These are phyloP conservation scores for Paramecium pentaurelia DNA, from an alignment of 73 alveolate species.

Conservation along the genomic window DNA sequence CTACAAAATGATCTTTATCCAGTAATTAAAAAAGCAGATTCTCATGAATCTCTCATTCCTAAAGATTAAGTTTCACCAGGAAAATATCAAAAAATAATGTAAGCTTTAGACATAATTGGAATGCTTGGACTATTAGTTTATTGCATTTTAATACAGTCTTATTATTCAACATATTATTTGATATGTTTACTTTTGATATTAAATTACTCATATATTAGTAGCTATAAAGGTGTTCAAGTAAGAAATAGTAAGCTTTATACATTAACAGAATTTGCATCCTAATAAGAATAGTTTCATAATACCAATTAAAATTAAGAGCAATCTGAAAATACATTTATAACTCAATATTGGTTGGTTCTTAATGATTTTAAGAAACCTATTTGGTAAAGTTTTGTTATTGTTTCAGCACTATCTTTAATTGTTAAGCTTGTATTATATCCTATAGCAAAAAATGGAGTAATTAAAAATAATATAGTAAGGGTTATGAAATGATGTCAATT, in stretches of 20 bases:
- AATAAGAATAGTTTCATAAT: not conserved
- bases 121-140: not conserved
- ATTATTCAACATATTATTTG: not conserved
- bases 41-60: not conserved
- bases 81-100: not conserved
- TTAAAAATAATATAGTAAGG: not conserved
- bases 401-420: not conserved
- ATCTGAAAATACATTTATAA: not conserved
- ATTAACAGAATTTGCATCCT: not conserved
- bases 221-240: not conserved
- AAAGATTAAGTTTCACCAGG: not conserved
- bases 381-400: not conserved
- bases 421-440: not conserved
- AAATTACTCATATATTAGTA: slow-evolving; percentile 5
- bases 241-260: not conserved
- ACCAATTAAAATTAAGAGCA: not conserved
- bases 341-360: not conserved
- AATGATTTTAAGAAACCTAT: not conserved
- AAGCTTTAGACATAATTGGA: not conserved
- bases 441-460: not conserved
- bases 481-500: not conserved
- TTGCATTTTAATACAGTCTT: slow-evolving; percentile 11
- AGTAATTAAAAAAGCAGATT: not conserved
- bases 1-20: not conserved
- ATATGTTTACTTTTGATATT: not conserved